These are phyloP conservation scores for Rhizopus sp. DNA, from an alignment of 371 early-diverging fungal genomes.

Conservation along the genomic window DNA sequence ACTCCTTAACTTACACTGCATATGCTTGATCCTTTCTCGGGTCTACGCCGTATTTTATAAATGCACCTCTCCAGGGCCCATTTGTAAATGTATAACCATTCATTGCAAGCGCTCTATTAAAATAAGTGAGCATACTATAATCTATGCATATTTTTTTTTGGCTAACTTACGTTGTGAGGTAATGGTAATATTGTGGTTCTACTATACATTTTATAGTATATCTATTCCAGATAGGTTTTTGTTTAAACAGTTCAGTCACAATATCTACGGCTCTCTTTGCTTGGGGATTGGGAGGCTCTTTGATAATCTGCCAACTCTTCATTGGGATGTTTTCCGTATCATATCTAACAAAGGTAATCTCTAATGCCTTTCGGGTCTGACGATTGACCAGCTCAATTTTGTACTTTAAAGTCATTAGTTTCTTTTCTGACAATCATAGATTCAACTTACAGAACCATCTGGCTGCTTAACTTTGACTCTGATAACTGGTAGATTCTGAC, in stretches of 20 bases:
- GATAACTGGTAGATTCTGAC: constrained; percentile 48
- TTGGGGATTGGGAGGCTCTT: background rate
- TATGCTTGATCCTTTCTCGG: constrained; percentile 51
- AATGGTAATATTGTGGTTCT: constrained; percentile 18
- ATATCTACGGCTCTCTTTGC: constrained; percentile 1
- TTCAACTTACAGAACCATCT: constrained; percentile 47
- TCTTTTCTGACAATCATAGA: background rate
- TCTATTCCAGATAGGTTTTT: constrained; percentile 61
- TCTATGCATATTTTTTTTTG: background rate
- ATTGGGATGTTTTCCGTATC: constrained; percentile 21
- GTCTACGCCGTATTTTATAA: constrained; percentile 66
- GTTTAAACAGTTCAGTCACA: constrained; percentile 38
- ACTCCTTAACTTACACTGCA: constrained; percentile 33
- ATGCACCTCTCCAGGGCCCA: constrained; percentile 68
- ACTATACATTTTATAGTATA: constrained; percentile 40
- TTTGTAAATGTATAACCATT: constrained; percentile 44
- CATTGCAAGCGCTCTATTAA: constrained; percentile 34
- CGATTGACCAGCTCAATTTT: constrained; percentile 34
- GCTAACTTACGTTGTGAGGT: constrained; percentile 18
- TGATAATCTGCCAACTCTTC: constrained; percentile 9
- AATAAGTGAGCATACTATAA: background rate
- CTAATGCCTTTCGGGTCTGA: background rate
- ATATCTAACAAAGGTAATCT: constrained; percentile 11
- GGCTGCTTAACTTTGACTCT: constrained; percentile 48
- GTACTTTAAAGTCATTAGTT: constrained; percentile 21